phyloP scores from a whole-genome alignment of 176 grass and related monocot species.

The Lolium perenne region DNA sequence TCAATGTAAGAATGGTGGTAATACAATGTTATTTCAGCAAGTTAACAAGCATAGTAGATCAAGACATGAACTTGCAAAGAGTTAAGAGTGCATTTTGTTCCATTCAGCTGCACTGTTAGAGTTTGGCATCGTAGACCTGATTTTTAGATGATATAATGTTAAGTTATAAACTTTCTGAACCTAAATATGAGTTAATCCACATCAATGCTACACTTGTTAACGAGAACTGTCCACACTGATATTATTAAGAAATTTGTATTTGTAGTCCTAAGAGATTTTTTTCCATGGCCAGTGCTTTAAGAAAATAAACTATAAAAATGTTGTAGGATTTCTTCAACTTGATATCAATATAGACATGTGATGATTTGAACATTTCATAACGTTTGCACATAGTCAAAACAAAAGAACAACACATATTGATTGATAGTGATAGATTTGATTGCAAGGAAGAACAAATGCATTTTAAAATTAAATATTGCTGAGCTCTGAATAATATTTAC shows the following conservation, averaged over 20 bases:
- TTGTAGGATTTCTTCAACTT: not conserved
- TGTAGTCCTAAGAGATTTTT: not conserved
- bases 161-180: conserved; percentile 1
- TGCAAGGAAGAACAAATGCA: not conserved
- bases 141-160: conserved; percentile 13
- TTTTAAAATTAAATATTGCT: not conserved
- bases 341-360: conserved; percentile 36
- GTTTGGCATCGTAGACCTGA: not conserved
- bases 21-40: conserved; percentile 12
- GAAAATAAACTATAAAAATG: not conserved
- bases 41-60: not conserved
- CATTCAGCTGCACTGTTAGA: not conserved
- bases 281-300: not conserved
- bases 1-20: not conserved
- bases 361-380: conserved; percentile 34
- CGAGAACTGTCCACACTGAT: not conserved
- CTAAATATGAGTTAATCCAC: not conserved
- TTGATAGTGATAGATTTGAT: conserved; percentile 13
- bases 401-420: conserved; percentile 27
- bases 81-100: not conserved
- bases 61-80: conserved; percentile 9
- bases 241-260: conserved; percentile 12
- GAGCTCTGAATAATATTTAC: not conserved
- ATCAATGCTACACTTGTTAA: not conserved
- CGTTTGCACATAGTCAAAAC: not conserved